Percentiles rank a stretch among this genome's conserved stretches.
Conservation (phyloP, 139 green algal genomes). For the Astrephomene gubernaculifera region DNA sequence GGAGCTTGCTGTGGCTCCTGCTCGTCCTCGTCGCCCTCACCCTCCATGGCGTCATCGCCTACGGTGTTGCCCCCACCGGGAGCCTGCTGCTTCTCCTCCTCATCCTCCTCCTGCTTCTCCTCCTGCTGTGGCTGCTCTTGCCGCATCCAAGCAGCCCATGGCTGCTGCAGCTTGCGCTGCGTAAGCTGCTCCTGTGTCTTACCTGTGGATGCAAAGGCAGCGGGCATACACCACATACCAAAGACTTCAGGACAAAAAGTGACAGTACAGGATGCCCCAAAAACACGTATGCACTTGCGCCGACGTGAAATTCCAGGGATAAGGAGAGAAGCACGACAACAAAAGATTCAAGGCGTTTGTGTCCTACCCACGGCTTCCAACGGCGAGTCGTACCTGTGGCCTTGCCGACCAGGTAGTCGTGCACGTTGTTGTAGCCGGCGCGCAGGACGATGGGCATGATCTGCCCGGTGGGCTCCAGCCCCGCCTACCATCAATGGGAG, state of each 20-base stretch:
- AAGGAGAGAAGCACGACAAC: neutral
- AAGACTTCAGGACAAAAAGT: neutral
- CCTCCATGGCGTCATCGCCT: neutral
- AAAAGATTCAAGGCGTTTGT: neutral
- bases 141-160: constrained; percentile 62
- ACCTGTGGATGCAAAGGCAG: neutral
- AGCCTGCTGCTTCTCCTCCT: too few species aligned
- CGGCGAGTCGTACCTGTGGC: constrained; percentile 57
- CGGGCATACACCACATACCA: neutral
- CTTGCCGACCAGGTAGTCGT: constrained; percentile 86
- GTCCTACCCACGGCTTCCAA: neutral
- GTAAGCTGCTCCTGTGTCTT: constrained; percentile 55
- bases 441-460: constrained; percentile 60
- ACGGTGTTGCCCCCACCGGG: neutral
- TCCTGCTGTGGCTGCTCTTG: neutral
- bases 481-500: constrained; percentile 44
- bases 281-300: neutral
- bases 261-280: neutral
- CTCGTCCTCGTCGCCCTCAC: too few species aligned
- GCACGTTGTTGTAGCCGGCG: constrained; percentile 83
- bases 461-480: constrained; percentile 77
- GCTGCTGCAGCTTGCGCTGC: constrained; percentile 60
- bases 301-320: neutral
- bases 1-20: too few species aligned
- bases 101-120: too few species aligned